Evolutionary conservation across 2,329 filamentous ascomycete genomes (phyloP).

Genomic region (Lachnellula occidentalis): DNA sequence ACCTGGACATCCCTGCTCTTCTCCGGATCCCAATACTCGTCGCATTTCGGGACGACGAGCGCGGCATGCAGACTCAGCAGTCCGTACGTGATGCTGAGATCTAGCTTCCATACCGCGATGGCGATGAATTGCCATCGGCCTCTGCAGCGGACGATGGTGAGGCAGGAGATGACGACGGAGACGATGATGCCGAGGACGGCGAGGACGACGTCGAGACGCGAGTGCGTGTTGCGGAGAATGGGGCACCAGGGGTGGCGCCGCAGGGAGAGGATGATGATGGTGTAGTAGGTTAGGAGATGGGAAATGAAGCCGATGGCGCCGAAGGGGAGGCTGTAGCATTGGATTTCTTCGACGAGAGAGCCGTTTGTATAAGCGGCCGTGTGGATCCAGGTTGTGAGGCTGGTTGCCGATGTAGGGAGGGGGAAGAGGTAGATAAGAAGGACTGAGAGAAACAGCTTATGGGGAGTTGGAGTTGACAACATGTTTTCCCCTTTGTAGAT

Average conservation of each 20-base stretch:
- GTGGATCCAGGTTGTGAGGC: background rate
- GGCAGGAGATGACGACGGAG: background rate
- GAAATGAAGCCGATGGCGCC: slow-evolving; percentile 8
- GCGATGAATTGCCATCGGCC: slow-evolving; percentile 1
- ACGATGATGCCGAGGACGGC: background rate
- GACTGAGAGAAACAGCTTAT: background rate
- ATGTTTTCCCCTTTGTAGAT: background rate
- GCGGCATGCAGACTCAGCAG: slow-evolving; percentile 2
- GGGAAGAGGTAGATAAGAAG: background rate
- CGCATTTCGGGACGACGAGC: background rate
- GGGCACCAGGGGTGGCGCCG: background rate
- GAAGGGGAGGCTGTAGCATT: slow-evolving; percentile 7
- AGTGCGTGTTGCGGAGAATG: background rate
- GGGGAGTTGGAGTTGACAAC: background rate
- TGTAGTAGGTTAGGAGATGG: slow-evolving; percentile 7
- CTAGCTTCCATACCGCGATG: slow-evolving; percentile 10
- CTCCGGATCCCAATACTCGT: background rate
- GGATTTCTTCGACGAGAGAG: slow-evolving; percentile 1
- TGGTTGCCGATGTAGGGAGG: background rate
- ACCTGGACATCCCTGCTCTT: background rate
- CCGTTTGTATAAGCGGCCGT: background rate
- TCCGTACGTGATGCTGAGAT: slow-evolving; percentile 2
- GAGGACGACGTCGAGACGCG: slow-evolving; percentile 2
- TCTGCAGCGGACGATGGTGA: slow-evolving; percentile 4
- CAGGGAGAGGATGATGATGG: background rate